Conservation (phyloP, 257 asterid species). For the Plectranthus barbatus region DNA sequence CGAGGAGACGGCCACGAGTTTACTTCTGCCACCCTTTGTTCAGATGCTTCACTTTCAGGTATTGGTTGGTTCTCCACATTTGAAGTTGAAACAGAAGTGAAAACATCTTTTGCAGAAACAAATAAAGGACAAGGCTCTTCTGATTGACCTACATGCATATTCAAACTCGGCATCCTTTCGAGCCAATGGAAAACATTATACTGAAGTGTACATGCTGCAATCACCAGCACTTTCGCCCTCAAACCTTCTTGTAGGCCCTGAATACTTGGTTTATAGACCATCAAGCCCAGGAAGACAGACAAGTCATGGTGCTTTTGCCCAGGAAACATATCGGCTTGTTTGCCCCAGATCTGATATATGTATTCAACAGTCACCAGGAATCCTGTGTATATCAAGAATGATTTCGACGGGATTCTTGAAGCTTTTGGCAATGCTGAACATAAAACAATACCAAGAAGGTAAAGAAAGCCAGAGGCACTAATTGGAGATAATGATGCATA, state of each 20-base stretch:
- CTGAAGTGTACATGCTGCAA: slow-evolving; percentile 91
- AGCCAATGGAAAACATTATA: slow-evolving; percentile 88
- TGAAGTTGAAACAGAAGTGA: slow-evolving; percentile 28
- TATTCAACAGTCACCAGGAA: slow-evolving; percentile 70
- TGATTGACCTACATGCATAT: slow-evolving; percentile 37
- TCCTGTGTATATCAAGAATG: slow-evolving; percentile 74
- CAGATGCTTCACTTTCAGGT: slow-evolving; percentile 30
- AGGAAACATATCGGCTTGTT: slow-evolving; percentile 80
- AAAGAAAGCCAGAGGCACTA: slow-evolving; percentile 75
- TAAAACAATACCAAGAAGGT: slow-evolving; percentile 75
- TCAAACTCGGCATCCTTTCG: slow-evolving; percentile 56
- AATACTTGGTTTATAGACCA: slow-evolving; percentile 49
- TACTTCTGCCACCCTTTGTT: slow-evolving; percentile 31
- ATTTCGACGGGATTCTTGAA: slow-evolving; percentile 81
- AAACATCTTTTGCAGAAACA: slow-evolving; percentile 53
- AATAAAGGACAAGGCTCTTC: slow-evolving; percentile 94
- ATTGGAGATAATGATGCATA: slow-evolving; percentile 86
- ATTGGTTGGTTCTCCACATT: slow-evolving; percentile 31
- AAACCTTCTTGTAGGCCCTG: slow-evolving; percentile 84
- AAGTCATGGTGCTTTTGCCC: slow-evolving; percentile 69
- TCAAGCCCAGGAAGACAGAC: slow-evolving; percentile 69
- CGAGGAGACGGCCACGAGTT: slow-evolving; percentile 48
- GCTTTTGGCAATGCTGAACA: slow-evolving; percentile 72
- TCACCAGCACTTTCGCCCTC: slow-evolving; percentile 81
- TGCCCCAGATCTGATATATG: slow-evolving; percentile 96